Evolutionary conservation across 176 grass and related monocot genomes (phyloP).

Genomic region (Aechmea fasciata): DNA sequence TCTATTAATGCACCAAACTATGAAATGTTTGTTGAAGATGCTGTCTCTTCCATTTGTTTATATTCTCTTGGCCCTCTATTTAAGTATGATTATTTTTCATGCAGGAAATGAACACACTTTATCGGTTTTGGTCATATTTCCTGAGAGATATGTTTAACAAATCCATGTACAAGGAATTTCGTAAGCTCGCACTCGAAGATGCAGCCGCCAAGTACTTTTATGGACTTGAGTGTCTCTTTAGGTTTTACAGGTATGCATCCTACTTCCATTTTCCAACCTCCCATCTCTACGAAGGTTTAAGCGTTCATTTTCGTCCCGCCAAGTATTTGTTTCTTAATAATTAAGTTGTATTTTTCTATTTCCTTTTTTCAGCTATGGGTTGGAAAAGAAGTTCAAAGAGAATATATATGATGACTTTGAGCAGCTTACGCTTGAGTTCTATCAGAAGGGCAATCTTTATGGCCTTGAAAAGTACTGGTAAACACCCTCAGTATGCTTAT

Average conservation of each 20-base stretch:
- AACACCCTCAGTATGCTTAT: constrained; percentile 2
- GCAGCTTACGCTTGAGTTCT: constrained; percentile 63
- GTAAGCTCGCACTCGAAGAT: constrained; percentile 76
- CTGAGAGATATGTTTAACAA: constrained; percentile 88
- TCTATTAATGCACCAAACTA: no score
- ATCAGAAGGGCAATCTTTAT: constrained; percentile 78
- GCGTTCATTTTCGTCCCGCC: neutral
- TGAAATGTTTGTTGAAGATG: neutral
- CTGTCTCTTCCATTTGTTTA: constrained; percentile 10
- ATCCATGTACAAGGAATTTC: constrained; percentile 87
- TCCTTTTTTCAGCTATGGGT: constrained; percentile 75
- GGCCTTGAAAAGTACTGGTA: constrained; percentile 99
- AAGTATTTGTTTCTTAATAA: neutral
- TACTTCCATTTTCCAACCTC: neutral
- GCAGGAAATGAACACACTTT: constrained; percentile 99
- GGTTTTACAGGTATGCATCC: constrained; percentile 83
- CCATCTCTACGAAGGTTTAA: neutral
- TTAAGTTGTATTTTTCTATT: constrained; percentile 5
- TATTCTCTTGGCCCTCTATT: neutral
- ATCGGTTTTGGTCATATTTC: constrained; percentile 98
- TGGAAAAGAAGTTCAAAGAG: constrained; percentile 82
- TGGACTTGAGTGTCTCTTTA: constrained; percentile 94
- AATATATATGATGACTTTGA: constrained; percentile 95
- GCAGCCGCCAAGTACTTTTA: constrained; percentile 82
- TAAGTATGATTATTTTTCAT: neutral